Evolutionary conservation across 179 eudicot species (phyloP), one percentile per base, ranked within the genome.

Genomic region (Silene noctiflora): DNA sequence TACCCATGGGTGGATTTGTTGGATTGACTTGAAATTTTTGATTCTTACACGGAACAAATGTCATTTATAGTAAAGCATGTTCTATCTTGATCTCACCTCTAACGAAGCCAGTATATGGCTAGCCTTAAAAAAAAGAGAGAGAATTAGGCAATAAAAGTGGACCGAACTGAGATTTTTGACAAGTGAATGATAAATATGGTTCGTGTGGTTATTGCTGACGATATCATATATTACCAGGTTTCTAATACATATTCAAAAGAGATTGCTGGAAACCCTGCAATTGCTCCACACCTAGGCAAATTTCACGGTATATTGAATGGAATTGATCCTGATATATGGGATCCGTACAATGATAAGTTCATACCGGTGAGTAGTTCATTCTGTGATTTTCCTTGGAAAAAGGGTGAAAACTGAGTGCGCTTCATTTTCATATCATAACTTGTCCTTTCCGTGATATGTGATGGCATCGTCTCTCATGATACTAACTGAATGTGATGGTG

Each of bases 251-350:
- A 61, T 22, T 22, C 65, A 8, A 61, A 61, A n/a, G 29, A 61
- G 65, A 61, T 93, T 78, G 88, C 97, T 81, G 89, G 25, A 61
- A 61, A 61, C 65, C 65, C 65, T 61, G 24, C 29, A 9, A 22
- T 61, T 61, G 65, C 65, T 20, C 65, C 65, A 20, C 24, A 61
- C 27, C 65, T 61, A 65, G 80, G 85, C 85, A 96, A 91, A 83
- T 96, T 96, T 82, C 91, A 91, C 75, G 99, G 99, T 42, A 93
- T 96, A 85, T 67, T 93, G 63, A 96, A 96, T 81, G 99, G 65
- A 4, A 61, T 61, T 61, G 65, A 61, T 61, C 65, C 65, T 61
- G 65, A 61, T 61, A 20, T 61, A 61, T 61, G 65, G 65, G 65
- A 93, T 72, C 98, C 99, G 17, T 91, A 81, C 74, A 91, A 96